Base-by-base conservation (phyloP, 2,329 filamentous ascomycete species). In the Calonectria pteridis region DNA sequence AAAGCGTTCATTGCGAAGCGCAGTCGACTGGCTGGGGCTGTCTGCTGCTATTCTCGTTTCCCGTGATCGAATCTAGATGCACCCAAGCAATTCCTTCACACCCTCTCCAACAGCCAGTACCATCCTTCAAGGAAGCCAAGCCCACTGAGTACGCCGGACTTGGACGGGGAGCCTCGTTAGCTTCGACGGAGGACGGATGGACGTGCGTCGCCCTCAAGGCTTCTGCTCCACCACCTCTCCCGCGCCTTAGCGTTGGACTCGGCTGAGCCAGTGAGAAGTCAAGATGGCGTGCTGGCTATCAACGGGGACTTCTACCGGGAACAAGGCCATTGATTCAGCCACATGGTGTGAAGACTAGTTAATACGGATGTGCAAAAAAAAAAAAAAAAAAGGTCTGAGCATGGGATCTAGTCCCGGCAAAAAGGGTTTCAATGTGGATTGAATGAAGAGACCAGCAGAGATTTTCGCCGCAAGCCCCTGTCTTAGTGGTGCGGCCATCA, bases 21-120 rank as follows among this genome's bases (percentile, higher is more conserved):
- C 58, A 26, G 29, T 26, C 20, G 63, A 58, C 37, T 58, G 50
- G 71, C n/a, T 65, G 40, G 40, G 58, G 35, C 40, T 53, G 40
- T 51, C 33, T 31, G 53, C 28, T 43, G 53, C 11, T 37, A 43
- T 53, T 10, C 69, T 62, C 65, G 67, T 53, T 69, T 62, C 73
- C 67, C 73, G 73, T 75, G 73, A 75, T 67, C 50, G 59, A 70
- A 70, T 71, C 73, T 49, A 62, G 70, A 75, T 73, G 70, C 73
- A 69, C 68, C 70, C 35, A 35, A 53, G 50, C 50, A 66, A 65
- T 51, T 69, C 66, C 59, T 73, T 69, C 71, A 73, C 71, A 70
- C 73, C 68, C 58, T 74, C 68, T 59, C 35, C 13, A 58, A n/a
- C 35, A 37, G 23, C 65, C 71, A 73, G 65, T 69, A 53, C 43